These are phyloP conservation scores for Lippia alba DNA, from an alignment of 305 asterid genomes.

Conservation along the genomic window DNA sequence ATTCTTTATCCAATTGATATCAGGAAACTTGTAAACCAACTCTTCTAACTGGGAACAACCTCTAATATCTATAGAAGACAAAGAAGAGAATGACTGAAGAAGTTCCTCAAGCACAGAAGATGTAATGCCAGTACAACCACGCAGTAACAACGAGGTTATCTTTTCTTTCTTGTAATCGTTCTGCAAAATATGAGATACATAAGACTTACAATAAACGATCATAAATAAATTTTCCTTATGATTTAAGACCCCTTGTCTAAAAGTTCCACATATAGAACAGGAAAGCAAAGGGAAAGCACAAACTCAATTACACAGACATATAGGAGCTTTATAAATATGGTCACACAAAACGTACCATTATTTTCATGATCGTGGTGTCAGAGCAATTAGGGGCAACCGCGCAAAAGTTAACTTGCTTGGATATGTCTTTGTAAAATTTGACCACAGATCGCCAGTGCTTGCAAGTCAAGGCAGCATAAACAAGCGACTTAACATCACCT, in stretches of 20 bases:
- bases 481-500: conserved; percentile 82
- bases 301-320: background rate
- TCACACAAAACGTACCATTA: conserved; percentile 61
- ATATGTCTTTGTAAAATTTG: conserved; percentile 63
- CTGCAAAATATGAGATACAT: conserved; percentile 57
- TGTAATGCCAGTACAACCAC: conserved; percentile 82
- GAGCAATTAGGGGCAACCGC: conserved; percentile 68
- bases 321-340: conserved; percentile 17
- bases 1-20: conserved; percentile 75
- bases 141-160: conserved; percentile 71
- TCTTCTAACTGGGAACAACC: conserved; percentile 93
- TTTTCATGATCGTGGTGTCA: conserved; percentile 63
- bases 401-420: conserved; percentile 76
- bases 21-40: conserved; percentile 76
- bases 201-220: conserved; percentile 31
- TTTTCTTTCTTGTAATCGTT: conserved; percentile 76
- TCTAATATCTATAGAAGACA: conserved; percentile 85
- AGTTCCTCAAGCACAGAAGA: conserved; percentile 78
- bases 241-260: conserved; percentile 8
- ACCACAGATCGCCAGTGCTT: conserved; percentile 88
- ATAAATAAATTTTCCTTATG: conserved; percentile 25
- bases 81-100: conserved; percentile 63
- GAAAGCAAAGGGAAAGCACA: background rate
- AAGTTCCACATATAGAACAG: conserved; percentile 11
- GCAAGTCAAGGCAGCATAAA: conserved; percentile 81